Evolutionary conservation across 495 filamentous ascomycete genomes (phyloP).

Genomic region (Physcia stellaris): DNA sequence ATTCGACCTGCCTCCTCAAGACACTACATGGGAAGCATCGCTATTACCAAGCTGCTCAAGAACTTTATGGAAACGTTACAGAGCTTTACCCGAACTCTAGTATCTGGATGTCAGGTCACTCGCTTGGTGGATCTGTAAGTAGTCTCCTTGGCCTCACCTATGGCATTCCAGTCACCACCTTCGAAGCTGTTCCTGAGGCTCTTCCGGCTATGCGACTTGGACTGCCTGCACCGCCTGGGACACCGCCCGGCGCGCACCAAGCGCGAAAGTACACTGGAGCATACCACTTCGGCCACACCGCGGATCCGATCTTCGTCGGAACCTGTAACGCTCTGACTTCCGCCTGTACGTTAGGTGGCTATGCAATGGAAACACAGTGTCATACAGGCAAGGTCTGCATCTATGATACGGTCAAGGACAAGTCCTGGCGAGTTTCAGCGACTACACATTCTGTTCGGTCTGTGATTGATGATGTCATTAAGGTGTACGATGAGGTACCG

Average conservation of each 20-base stretch:
- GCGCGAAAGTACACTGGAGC: constrained; percentile 56
- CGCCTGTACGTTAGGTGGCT: constrained; percentile 80
- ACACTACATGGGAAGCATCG: constrained; percentile 68
- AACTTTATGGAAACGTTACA: constrained; percentile 86
- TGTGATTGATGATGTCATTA: constrained; percentile 76
- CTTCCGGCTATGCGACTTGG: constrained; percentile 74
- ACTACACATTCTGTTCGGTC: constrained; percentile 72
- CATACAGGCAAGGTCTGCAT: constrained; percentile 78
- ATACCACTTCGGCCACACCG: constrained; percentile 92
- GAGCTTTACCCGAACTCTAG: constrained; percentile 73
- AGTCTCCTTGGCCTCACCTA: constrained; percentile 82
- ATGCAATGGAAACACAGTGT: constrained; percentile 83
- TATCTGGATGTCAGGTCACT: constrained; percentile 83
- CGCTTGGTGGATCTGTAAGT: constrained; percentile 75
- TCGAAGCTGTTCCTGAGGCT: constrained; percentile 83
- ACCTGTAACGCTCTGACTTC: constrained; percentile 83
- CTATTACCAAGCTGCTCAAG: constrained; percentile 75
- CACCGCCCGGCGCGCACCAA: constrained; percentile 55
- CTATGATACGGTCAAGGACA: constrained; percentile 82
- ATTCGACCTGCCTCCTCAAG: constrained; percentile 70
- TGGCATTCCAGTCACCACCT: constrained; percentile 74
- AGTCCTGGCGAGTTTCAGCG: constrained; percentile 77
- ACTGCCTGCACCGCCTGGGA: constrained; percentile 71
- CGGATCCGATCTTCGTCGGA: constrained; percentile 90
- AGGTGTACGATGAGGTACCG: constrained; percentile 65